Evolutionary conservation across 129 eudicot species (phyloP).

Genomic region (Artemisia argyi): DNA sequence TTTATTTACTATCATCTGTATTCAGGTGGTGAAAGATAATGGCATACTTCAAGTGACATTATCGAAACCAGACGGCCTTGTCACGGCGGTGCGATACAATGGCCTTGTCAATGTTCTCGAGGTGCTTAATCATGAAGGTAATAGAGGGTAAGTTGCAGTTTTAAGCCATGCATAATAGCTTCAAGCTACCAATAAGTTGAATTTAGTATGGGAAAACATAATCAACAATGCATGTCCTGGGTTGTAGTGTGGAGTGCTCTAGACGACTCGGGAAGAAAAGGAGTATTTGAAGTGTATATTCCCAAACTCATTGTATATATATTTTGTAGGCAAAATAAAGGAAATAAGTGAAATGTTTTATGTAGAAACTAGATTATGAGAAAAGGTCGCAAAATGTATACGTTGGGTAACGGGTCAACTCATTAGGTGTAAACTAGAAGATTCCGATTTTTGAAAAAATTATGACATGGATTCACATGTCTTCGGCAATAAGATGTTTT

Average conservation of each 20-base stretch:
- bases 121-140: conserved; percentile 44
- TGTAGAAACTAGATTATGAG: conserved; percentile 17
- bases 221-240: conserved; percentile 37
- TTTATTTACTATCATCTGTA: neutral
- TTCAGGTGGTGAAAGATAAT: conserved; percentile 71
- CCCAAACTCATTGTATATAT: conserved; percentile 12
- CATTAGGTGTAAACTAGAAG: no score
- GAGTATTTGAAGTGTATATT: conserved; percentile 38
- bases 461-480: no score
- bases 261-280: conserved; percentile 39
- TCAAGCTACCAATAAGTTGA: neutral
- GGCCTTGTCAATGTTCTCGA: conserved; percentile 76
- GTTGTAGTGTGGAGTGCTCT: conserved; percentile 45
- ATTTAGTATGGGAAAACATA: neutral
- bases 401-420: conserved; percentile 1
- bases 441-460: no score
- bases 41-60: conserved; percentile 62
- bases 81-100: conserved; percentile 48
- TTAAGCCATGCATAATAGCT: conserved; percentile 1
- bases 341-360: conserved; percentile 7
- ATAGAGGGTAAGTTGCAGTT: conserved; percentile 59
- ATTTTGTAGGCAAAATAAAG: neutral
- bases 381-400: neutral
- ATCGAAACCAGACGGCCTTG: conserved; percentile 61
- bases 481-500: no score